A percentile compares a stretch with the other conserved stretches of the same genome.
Conservation (phyloP, 2,329 filamentous ascomycete genomes). For the Helotiales sp. region DNA sequence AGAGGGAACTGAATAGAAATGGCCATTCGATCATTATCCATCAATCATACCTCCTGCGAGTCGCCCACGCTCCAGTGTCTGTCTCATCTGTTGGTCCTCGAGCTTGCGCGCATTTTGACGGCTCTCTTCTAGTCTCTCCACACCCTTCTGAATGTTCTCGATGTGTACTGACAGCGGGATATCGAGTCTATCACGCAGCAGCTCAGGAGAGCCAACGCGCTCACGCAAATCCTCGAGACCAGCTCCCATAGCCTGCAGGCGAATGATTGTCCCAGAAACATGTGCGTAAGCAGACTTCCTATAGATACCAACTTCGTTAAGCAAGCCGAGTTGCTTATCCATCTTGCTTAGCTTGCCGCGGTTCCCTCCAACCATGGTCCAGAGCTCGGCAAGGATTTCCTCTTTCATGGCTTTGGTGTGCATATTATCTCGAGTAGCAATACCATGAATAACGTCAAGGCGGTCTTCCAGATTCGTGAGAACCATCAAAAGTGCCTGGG, state of each 20-base stretch:
- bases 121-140: slow-evolving; percentile 69
- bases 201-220: slow-evolving; percentile 65
- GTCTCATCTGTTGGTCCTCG: slow-evolving; percentile 58
- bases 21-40: no score
- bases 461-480: slow-evolving; percentile 69
- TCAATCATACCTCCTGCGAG: slow-evolving; percentile 37
- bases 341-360: slow-evolving; percentile 58
- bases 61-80: slow-evolving; percentile 49
- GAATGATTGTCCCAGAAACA: slow-evolving; percentile 68
- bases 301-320: slow-evolving; percentile 66
- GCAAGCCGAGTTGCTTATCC: slow-evolving; percentile 61
- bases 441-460: slow-evolving; percentile 67
- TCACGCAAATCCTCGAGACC: slow-evolving; percentile 72
- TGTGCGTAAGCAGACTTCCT: slow-evolving; percentile 65
- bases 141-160: slow-evolving; percentile 69
- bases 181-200: slow-evolving; percentile 50
- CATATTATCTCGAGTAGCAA: slow-evolving; percentile 64
- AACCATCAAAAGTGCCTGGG: slow-evolving; percentile 64
- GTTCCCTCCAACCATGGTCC: slow-evolving; percentile 75
- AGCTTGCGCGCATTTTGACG: slow-evolving; percentile 57
- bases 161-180: slow-evolving; percentile 74
- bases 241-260: slow-evolving; percentile 71
- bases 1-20: no score
- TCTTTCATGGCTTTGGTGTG: slow-evolving; percentile 59
- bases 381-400: slow-evolving; percentile 68